Evolutionary conservation across 164 flowering plant species (phyloP).

Genomic region (Berberis vulgaris): DNA sequence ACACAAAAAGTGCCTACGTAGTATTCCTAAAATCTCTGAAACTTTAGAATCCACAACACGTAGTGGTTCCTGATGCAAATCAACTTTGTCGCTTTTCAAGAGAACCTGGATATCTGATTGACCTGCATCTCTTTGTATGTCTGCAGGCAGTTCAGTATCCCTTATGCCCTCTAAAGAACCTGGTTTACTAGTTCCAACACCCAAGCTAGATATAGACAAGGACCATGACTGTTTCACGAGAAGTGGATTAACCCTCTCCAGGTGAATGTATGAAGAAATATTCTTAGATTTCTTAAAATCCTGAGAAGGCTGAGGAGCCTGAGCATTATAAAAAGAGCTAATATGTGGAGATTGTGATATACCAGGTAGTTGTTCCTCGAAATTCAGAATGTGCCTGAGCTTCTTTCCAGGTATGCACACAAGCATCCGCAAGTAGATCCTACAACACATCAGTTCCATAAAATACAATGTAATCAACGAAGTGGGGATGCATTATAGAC

Average conservation of each 20-base stretch:
- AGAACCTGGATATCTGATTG: constrained; percentile 15
- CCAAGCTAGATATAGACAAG: constrained; percentile 45
- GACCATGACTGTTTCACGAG: constrained; percentile 90
- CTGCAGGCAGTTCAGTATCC: constrained; percentile 26
- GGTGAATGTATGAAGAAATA: constrained; percentile 62
- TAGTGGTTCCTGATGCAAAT: constrained; percentile 40
- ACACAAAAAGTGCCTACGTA: constrained; percentile 68
- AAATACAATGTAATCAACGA: not conserved
- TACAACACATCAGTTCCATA: constrained; percentile 21
- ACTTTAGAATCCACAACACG: constrained; percentile 82
- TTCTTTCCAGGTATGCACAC: constrained; percentile 80
- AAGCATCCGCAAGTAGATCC: constrained; percentile 88
- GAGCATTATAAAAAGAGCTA: constrained; percentile 21
- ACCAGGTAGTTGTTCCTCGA: constrained; percentile 57
- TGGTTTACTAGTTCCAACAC: constrained; percentile 20
- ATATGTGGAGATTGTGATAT: constrained; percentile 60
- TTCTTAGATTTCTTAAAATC: constrained; percentile 46
- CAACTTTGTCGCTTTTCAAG: constrained; percentile 23
- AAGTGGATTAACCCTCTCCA: constrained; percentile 53
- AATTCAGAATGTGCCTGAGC: constrained; percentile 65
- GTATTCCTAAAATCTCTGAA: constrained; percentile 44
- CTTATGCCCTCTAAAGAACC: constrained; percentile 30
- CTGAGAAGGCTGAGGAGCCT: not conserved
- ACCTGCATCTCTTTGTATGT: constrained; percentile 23
- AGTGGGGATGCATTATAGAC: too few species aligned